Evolutionary conservation across 116 monocot species (phyloP), one percentile per base, ranked within the genome.

Genomic region (Phalaenopsis hybrid): DNA sequence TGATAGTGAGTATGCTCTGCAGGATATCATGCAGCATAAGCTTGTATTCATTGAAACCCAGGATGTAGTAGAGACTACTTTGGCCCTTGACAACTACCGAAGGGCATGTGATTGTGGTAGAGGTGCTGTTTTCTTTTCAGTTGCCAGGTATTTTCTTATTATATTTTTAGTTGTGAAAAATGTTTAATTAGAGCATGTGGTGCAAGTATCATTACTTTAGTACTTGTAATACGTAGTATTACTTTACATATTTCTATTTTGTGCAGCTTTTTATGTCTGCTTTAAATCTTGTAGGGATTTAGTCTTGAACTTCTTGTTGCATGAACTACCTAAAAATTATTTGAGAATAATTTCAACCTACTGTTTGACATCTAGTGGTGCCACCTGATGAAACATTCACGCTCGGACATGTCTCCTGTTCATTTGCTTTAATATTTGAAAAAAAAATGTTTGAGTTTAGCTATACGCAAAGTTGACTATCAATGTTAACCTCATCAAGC

Each of bases 11-110:
- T 34, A 44, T 58, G 81, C 21, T 84, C 75, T 89, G 72, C 90
- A 99, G 95, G 99, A 99, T 70, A 86, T 99, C 20, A 99, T 95
- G 99, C 99, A 99, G 61, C 95, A 99, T 89, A 99, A 99, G 69
- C 85, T 99, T 52, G 95, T 99, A n/a, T 95, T 99, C 75, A 95
- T 99, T 85, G 99, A 99, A 89, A 99, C 99, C 77, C 99, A 95
- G 72, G 99, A 99, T 90, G 99, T 99, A 49, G 91, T 99, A 25
- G 95, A 99, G 83, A 99, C 99, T 75, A 99, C 99, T 16, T 87
- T 99, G 75, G 99, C 99, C 65, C 89, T 99, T 77, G 99, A 99
- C 86, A 99, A 99, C 77, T 99, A 99, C 85, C 91, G 99, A 28
- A 88, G 88, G 65, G 95, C 95, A 57, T 95, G 95, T 82, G 95